phyloP scores from a whole-genome alignment of 2,329 filamentous ascomycete genomes.

The Rutstroemia sp. region DNA sequence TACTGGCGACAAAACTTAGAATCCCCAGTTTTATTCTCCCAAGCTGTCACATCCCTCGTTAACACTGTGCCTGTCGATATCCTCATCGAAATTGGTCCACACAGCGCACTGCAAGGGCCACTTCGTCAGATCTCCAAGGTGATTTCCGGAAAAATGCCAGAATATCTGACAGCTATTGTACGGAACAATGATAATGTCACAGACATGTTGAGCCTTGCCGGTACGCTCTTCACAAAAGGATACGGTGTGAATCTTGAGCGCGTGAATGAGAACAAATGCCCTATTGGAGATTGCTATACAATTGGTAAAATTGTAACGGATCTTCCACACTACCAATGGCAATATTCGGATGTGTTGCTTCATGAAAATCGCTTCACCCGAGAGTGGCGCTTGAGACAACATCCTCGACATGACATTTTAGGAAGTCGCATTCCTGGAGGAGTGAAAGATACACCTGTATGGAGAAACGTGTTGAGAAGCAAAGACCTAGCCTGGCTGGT shows the following conservation, averaged over 20 bases:
- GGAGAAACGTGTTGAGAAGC: slow-evolving; percentile 25
- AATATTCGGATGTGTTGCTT: slow-evolving; percentile 42
- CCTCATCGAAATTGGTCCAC: slow-evolving; percentile 17
- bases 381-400: slow-evolving; percentile 33
- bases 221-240: slow-evolving; percentile 2
- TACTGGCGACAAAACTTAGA: slow-evolving; percentile 7
- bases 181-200: neutral
- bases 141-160: neutral
- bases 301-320: slow-evolving; percentile 6
- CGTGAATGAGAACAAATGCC: neutral
- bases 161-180: slow-evolving; percentile 8
- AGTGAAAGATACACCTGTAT: slow-evolving; percentile 10
- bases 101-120: slow-evolving; percentile 15
- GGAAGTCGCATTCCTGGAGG: slow-evolving; percentile 26
- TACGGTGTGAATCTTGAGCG: slow-evolving; percentile 5
- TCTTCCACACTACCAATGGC: slow-evolving; percentile 41
- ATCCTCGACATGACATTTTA: slow-evolving; percentile 33
- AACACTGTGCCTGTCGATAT: neutral
- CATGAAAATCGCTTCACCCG: slow-evolving; percentile 41
- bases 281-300: neutral
- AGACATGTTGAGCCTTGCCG: slow-evolving; percentile 7
- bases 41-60: neutral
- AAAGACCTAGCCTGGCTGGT: slow-evolving; percentile 35
- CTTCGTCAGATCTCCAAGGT: slow-evolving; percentile 8
- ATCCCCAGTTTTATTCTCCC: neutral